Evolutionary conservation across 805 yeast species (phyloP), one percentile per base, ranked within the genome.

Genomic region (Pichia californica): DNA sequence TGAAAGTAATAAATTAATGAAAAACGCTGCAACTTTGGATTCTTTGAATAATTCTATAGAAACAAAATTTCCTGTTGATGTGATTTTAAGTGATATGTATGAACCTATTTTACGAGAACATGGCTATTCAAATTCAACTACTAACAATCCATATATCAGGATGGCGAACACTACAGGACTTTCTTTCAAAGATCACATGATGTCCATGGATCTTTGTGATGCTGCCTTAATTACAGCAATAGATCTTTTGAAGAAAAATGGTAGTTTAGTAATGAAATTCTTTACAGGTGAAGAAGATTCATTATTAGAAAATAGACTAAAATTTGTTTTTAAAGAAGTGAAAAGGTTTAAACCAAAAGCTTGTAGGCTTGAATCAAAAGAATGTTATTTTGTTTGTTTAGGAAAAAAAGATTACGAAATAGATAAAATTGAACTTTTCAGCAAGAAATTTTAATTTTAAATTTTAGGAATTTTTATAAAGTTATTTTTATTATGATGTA

Each of bases 81-180:
- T 83, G 19, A 76, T 84, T 38, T 55, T 84, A 41, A 83, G 91
- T 67, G 94, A 85, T 68, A 84, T 84, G 94, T 83, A 83, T 71
- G 91, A 71, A 59, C 83, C 80, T 38, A 64, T 71, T 67, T 69
- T 75, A 39, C 80, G 75, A 53, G 59, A 61, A 26, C 56, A 66
- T 20, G 77, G 77, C 6, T 76, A 65, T 58, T 70, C 77, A 73
- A 70, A 68, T 58, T 68, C 76, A 64, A 76, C 83, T 71, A 78
- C 86, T 81, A 82, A 81, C 79, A 75, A 74, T 43, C 79, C 95
- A 37, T 83, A 79, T 59, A 69, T 70, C 66, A 91, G 96, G 98
- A 83, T 91, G 85, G 85, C 88, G 38, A 91, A 91, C 58, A 87
- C 97, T 4, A 71, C 88, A 13, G 98, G 99, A 4, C 65, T 86